These are phyloP conservation scores for Ceriops tagal DNA, from an alignment of 345 rosid genomes.

Conservation along the genomic window DNA sequence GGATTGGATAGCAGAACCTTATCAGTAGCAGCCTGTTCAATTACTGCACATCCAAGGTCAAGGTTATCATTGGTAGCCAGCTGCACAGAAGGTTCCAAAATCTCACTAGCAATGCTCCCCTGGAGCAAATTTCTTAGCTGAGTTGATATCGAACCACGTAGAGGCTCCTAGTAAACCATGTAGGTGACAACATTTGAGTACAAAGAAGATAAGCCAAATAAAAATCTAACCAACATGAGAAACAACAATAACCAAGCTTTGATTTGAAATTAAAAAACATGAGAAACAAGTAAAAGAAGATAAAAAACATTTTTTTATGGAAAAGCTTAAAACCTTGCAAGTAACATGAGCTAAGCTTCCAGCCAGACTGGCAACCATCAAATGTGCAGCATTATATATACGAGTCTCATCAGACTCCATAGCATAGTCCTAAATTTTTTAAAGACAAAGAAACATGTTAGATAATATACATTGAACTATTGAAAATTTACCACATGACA, in stretches of 20 bases:
- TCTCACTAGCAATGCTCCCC: constrained; percentile 58
- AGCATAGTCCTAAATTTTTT: constrained; percentile 65
- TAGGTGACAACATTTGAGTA: not conserved
- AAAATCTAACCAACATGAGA: not conserved
- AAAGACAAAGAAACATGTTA: not conserved
- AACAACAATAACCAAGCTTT: not conserved
- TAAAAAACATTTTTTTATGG: not conserved
- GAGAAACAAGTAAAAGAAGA: constrained; percentile 1
- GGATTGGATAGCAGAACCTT: constrained; percentile 39
- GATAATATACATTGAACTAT: not conserved
- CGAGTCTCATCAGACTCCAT: constrained; percentile 88
- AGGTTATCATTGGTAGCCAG: constrained; percentile 98
- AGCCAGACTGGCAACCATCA: constrained; percentile 99
- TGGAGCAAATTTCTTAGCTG: constrained; percentile 77
- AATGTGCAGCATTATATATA: constrained; percentile 86
- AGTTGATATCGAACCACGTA: constrained; percentile 82
- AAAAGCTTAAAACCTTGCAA: constrained; percentile 67
- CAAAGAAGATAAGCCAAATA: not conserved
- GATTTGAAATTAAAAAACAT: not conserved
- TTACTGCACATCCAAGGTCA: constrained; percentile 98
- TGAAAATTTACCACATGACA: too few species aligned
- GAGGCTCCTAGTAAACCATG: constrained; percentile 65
- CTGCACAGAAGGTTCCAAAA: constrained; percentile 86
- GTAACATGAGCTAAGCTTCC: constrained; percentile 99
- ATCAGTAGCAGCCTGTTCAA: constrained; percentile 95